Conservation (phyloP, 140 eudicot genomes). For the Cichorium intybus region DNA sequence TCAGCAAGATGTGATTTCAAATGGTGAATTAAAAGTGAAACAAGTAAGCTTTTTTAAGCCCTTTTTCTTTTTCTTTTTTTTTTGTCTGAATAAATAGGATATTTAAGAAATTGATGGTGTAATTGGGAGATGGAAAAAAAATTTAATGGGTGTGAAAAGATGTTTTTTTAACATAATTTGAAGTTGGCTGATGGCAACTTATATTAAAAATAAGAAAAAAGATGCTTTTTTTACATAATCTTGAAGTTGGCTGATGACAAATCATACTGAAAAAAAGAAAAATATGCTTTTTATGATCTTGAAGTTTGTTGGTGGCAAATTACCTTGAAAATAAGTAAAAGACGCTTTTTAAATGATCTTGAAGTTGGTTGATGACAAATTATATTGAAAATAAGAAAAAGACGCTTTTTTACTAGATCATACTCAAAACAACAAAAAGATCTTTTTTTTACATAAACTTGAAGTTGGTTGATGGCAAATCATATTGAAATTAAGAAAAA, state of each 20-base stretch:
- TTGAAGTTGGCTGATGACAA: background rate
- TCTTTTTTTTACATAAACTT: background rate
- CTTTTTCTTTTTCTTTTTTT: background rate
- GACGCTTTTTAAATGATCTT: background rate
- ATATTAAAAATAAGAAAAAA: background rate
- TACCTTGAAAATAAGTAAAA: background rate
- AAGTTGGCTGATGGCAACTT: background rate
- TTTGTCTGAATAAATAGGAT: background rate
- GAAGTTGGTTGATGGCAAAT: background rate
- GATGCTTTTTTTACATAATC: background rate
- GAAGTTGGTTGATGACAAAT: background rate
- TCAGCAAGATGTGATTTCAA: conserved; percentile 37
- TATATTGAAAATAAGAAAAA: background rate
- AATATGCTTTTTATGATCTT: background rate
- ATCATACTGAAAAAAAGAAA: background rate
- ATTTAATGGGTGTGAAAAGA: no score
- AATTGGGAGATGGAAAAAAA: no score
- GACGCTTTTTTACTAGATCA: background rate
- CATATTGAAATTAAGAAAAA: background rate
- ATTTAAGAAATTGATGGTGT: background rate
- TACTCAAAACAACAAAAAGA: no score
- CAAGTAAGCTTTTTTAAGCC: conserved; percentile 45
- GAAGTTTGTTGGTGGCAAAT: background rate
- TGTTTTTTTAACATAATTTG: background rate
- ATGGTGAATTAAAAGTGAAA: conserved; percentile 56